Percentiles rank a stretch among this genome's conserved stretches.
These are phyloP conservation scores for Rhodotorula sp. DNA, from an alignment of 1,284 basidiomycete species.

Conservation along the genomic window DNA sequence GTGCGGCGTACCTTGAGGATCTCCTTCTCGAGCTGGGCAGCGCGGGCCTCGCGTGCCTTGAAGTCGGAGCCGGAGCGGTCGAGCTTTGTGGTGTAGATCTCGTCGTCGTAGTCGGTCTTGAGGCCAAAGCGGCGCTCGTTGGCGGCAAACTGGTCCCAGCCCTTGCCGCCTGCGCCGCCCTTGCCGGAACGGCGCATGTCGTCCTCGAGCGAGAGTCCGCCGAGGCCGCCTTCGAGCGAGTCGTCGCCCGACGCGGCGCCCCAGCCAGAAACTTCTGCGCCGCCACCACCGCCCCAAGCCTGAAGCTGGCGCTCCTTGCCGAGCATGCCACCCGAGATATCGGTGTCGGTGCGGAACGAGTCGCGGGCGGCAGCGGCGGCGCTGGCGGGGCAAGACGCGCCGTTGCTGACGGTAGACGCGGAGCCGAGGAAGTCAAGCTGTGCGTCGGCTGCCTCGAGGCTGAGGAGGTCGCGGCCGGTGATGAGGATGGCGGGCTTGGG, in stretches of 20 bases:
- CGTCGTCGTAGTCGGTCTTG: constrained; percentile 88
- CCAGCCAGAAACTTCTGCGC: background rate
- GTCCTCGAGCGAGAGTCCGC: constrained; percentile 58
- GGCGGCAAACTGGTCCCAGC: constrained; percentile 95
- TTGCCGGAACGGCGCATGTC: constrained; percentile 7
- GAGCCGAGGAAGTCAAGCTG: constrained; percentile 18
- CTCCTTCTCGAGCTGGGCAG: constrained; percentile 85
- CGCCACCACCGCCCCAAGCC: constrained; percentile 43
- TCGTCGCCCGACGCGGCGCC: constrained; percentile 8
- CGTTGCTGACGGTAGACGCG: background rate
- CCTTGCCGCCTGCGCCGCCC: constrained; percentile 51
- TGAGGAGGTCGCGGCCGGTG: constrained; percentile 39
- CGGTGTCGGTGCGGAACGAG: constrained; percentile 80
- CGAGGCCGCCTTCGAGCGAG: constrained; percentile 41
- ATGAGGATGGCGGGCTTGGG: constrained; percentile 53
- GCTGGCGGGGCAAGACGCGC: background rate
- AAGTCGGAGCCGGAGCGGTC: constrained; percentile 82
- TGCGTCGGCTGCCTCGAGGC: constrained; percentile 37
- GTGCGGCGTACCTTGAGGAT: constrained; percentile 63
- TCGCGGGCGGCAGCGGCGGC: constrained; percentile 52
- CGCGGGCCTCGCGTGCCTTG: constrained; percentile 83
- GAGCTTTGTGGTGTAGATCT: constrained; percentile 91
- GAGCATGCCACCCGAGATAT: constrained; percentile 65
- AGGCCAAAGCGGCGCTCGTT: constrained; percentile 94
- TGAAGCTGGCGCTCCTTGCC: constrained; percentile 48